phyloP scores from a whole-genome alignment of 371 early-diverging fungal species.

The Saksenaea oblongispora region DNA sequence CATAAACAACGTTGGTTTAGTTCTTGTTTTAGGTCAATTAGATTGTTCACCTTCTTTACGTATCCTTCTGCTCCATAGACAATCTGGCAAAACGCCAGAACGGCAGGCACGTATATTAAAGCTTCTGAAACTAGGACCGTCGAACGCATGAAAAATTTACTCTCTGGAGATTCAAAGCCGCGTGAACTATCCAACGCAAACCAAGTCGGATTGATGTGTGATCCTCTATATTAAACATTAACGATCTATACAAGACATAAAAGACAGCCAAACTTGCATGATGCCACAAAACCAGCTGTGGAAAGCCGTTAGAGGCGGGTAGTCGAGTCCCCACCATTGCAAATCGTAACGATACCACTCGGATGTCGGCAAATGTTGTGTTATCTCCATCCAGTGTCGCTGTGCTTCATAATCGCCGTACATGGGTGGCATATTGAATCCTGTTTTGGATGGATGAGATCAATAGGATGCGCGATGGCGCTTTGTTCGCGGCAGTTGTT shows the following conservation, averaged over 20 bases:
- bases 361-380: conserved; percentile 69
- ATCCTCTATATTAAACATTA: conserved; percentile 53
- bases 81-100: conserved; percentile 58
- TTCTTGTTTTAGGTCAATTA: background rate
- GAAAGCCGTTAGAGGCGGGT: conserved; percentile 94
- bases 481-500: conserved; percentile 6
- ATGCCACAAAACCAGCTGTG: conserved; percentile 85
- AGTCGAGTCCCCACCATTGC: conserved; percentile 95
- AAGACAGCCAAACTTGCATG: conserved; percentile 59
- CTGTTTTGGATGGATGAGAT: conserved; percentile 9
- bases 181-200: conserved; percentile 84
- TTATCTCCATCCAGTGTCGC: conserved; percentile 97
- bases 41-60: conserved; percentile 30
- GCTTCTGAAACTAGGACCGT: conserved; percentile 79
- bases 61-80: conserved; percentile 35
- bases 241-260: background rate
- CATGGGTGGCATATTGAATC: conserved; percentile 65
- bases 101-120: conserved; percentile 77
- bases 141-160: conserved; percentile 88
- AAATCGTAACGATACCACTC: conserved; percentile 91
- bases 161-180: conserved; percentile 71
- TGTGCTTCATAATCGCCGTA: conserved; percentile 98
- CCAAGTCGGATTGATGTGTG: conserved; percentile 79
- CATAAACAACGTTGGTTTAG: conserved; percentile 1
- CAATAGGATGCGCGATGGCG: background rate